Base-by-base conservation (phyloP, 2,329 filamentous ascomycete genomes). In the Ilyonectria destructans region DNA sequence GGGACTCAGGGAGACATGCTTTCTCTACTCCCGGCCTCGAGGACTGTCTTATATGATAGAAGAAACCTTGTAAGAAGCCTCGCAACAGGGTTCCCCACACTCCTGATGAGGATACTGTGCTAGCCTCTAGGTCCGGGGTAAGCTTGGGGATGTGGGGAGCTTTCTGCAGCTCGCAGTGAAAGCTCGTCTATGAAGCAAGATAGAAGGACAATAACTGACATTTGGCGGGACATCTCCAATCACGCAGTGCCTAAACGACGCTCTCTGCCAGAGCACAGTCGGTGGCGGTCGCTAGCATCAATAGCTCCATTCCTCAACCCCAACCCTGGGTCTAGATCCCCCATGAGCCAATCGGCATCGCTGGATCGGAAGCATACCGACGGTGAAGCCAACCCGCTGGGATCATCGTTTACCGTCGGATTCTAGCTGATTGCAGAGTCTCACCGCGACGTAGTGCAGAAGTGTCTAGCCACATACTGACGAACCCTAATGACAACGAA, bases 301-400 rank as follows among this genome's bases (percentile, higher is more conserved):
- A 31, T 23, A 31, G 49, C 13, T 15, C 8, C 33, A 6, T 17
- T 23, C 15, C 13, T 37, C 19, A n/a, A 21, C 35, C 26, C 15
- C n/a, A 43, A 23, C 15, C 19, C 35, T 33, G 13, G 29, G 8
- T 29, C 43, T 49, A 49, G 43, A 17, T 31, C 35, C 7, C 2
- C 40, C 15, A 33, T 15, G 60, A 46, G 33, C 60, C 60, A 62
- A 62, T 62, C 60, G 60, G 60, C 29, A 56, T 21, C 43, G 29
- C 33, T 35, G 9, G 9, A 1, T 56, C 60, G 60, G 60, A 57
- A 62, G 29, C 26, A 33, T 29, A 31, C 60, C 51, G 60, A 49
- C 51, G 51, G 51, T 57, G 29, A 35, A 35, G 10, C 21, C 13
- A 48, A 56, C 19, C 19, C 19, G 35, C 52, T 8, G 31, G 60